Conservation (phyloP, 352 stramenopile species). For the Phytopythium vexans region DNA sequence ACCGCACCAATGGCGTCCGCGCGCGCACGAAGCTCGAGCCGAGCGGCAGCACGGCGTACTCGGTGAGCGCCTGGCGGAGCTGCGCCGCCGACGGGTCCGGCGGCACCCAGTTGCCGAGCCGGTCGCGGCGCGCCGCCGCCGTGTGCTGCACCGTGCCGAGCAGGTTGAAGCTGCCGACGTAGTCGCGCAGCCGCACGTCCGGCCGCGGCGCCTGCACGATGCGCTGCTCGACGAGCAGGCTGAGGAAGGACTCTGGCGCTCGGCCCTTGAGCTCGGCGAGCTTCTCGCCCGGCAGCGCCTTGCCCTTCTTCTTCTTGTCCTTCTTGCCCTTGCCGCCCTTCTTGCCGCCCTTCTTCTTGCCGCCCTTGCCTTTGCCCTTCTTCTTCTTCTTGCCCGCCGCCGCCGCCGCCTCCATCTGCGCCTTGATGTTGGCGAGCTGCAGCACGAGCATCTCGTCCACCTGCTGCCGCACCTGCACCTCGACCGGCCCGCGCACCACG, state of each 20-base stretch:
- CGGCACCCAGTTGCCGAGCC: constrained; percentile 85
- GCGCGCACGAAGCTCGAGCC: constrained; percentile 70
- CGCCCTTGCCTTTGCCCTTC: constrained; percentile 61
- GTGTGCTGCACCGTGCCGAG: constrained; percentile 72
- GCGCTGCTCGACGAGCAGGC: constrained; percentile 85
- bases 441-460: constrained; percentile 94
- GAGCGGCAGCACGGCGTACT: constrained; percentile 91
- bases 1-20: constrained; percentile 76
- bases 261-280: constrained; percentile 89
- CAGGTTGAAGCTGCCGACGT: constrained; percentile 92
- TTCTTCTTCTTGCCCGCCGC: constrained; percentile 73
- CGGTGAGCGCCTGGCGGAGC: constrained; percentile 84
- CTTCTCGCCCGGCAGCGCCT: constrained; percentile 89
- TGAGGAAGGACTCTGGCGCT: constrained; percentile 88
- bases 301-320: constrained; percentile 64
- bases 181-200: constrained; percentile 58
- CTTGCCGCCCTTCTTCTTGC: constrained; percentile 54
- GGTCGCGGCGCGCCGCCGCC: constrained; percentile 54
- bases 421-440: constrained; percentile 94
- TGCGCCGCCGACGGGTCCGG: constrained; percentile 90
- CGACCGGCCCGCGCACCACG: constrained; percentile 83
- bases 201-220: constrained; percentile 68
- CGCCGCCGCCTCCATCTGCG: constrained; percentile 74
- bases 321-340: constrained; percentile 40
- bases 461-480: constrained; percentile 83